A percentile compares a stretch with the other conserved stretches of the same genome.
Evolutionary conservation across 1,284 basidiomycete genomes (phyloP).

Genomic region (Puccinia brachypodii): DNA sequence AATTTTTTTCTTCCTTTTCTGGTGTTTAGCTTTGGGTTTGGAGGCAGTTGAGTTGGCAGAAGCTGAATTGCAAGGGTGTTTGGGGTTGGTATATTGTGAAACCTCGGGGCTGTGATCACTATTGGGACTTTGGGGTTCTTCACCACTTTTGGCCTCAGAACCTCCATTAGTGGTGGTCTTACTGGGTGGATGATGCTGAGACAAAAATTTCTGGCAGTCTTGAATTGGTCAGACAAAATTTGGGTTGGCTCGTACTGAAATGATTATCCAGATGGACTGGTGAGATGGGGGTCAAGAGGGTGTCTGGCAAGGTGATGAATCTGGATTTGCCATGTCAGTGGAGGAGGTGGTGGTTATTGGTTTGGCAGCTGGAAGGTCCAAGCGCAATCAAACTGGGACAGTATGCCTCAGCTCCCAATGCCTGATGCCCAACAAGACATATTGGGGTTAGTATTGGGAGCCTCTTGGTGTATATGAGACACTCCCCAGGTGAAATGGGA

Average conservation of each 20-base stretch:
- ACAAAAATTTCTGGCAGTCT: not conserved
- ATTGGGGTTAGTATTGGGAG: too few relatives aligned
- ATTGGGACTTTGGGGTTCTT: not conserved
- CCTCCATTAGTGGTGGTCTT: not conserved
- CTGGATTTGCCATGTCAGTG: too few relatives aligned
- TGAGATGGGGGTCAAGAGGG: not conserved
- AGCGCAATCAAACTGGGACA: too few relatives aligned
- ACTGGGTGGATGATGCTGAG: not conserved
- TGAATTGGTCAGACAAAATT: not conserved
- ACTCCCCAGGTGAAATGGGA: too few relatives aligned
- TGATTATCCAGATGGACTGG: constrained; percentile 1
- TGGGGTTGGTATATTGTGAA: not conserved
- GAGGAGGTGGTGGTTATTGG: too few relatives aligned
- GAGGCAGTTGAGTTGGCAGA: not conserved
- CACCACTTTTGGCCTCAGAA: not conserved
- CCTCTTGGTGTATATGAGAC: too few relatives aligned
- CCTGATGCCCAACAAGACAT: too few relatives aligned
- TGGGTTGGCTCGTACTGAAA: not conserved
- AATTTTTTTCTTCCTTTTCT: not conserved
- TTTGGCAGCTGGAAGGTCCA: too few relatives aligned
- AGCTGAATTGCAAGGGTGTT: not conserved
- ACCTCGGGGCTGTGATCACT: not conserved
- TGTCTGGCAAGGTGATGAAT: not conserved
- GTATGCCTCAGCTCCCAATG: too few relatives aligned
- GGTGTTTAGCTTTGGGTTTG: too few relatives aligned